phyloP scores from a whole-genome alignment of 129 eudicot species.

The Sambucus nigra region DNA sequence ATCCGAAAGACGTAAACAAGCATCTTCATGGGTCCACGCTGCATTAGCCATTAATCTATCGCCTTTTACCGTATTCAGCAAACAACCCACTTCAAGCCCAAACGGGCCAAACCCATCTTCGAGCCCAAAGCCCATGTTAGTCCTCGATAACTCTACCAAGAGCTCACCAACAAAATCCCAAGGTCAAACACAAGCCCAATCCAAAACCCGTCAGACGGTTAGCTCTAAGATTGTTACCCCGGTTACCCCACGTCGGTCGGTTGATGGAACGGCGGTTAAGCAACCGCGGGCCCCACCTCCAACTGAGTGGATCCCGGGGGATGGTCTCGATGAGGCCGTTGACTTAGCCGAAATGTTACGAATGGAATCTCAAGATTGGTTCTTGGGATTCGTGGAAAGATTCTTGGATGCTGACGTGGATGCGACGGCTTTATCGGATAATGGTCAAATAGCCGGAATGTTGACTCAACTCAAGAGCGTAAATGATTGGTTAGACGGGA shows the following conservation, averaged over 20 bases:
- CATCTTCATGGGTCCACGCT: constrained; percentile 83
- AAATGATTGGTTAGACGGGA: constrained; percentile 85
- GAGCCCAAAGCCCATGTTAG: constrained; percentile 43
- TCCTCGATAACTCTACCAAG: constrained; percentile 53
- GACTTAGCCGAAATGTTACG: constrained; percentile 61
- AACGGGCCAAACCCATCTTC: constrained; percentile 24
- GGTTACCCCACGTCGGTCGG: constrained; percentile 36
- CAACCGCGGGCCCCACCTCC: constrained; percentile 43
- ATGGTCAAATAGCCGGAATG: constrained; percentile 88
- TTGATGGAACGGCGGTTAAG: constrained; percentile 19
- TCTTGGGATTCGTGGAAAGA: constrained; percentile 75
- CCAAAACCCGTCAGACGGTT: constrained; percentile 52
- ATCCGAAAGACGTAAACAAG: constrained; percentile 64
- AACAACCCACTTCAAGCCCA: constrained; percentile 26
- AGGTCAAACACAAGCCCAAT: constrained; percentile 33
- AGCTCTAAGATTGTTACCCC: constrained; percentile 31
- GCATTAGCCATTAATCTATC: constrained; percentile 74
- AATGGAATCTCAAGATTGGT: constrained; percentile 76
- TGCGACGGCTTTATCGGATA: constrained; percentile 51
- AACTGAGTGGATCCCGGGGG: constrained; percentile 70
- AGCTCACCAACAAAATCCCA: constrained; percentile 37
- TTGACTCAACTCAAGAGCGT: constrained; percentile 91
- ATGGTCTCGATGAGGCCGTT: constrained; percentile 53
- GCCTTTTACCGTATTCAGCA: constrained; percentile 48
- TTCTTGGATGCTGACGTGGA: constrained; percentile 89